Base-by-base conservation (phyloP, 2,329 filamentous ascomycete species). In the Neoascochyta sp. region DNA sequence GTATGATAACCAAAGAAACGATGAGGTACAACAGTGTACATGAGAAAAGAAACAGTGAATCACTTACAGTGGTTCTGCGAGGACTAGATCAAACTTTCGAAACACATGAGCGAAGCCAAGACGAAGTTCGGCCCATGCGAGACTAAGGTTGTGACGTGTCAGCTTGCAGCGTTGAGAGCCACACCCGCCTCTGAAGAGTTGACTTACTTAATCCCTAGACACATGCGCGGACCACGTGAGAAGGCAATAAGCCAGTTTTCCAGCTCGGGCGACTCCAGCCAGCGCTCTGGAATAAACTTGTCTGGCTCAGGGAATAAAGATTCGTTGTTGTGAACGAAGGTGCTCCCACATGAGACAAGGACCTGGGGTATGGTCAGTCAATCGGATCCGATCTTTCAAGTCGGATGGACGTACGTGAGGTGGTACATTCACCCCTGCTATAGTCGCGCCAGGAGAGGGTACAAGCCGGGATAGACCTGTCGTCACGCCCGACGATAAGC, bases 191-290 rank as follows among this genome's bases (percentile, higher is more conserved):
- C 3, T 10, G 7, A 12, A 18, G 12, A 20, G 7, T 4, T 9
- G 5, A 45, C 52, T 34, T 21, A 55, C 50, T 54, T 57, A 27
- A 49, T 59, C 16, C 50, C 54, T 16, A 44, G 43, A 43, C 43
- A 63, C 46, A 51, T 60, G 43, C 62, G 47, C 9, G 57, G 45
- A 3, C 62, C 62, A 7, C 54, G 56, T 3, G 55, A 57, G 34
- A 64, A 65, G 5, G 56, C 46, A 4, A 58, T 47, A 9, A 59
- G 50, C 37, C 48, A 56, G 13, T 50, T 43, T 6, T 58, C 52
- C 18, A 60, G 30, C 5, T 54, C 43, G 1, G 20, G 12, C 8
- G 41, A 43, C n/a, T 52, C 42, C 5, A 60, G 41, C 54, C 57
- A 60, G 12, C 56, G 52, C 29, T 56, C 57, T 3, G 60, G 60